Base-by-base conservation (phyloP, 2,329 filamentous ascomycete genomes). In the Aspergillus quadricinctus region DNA sequence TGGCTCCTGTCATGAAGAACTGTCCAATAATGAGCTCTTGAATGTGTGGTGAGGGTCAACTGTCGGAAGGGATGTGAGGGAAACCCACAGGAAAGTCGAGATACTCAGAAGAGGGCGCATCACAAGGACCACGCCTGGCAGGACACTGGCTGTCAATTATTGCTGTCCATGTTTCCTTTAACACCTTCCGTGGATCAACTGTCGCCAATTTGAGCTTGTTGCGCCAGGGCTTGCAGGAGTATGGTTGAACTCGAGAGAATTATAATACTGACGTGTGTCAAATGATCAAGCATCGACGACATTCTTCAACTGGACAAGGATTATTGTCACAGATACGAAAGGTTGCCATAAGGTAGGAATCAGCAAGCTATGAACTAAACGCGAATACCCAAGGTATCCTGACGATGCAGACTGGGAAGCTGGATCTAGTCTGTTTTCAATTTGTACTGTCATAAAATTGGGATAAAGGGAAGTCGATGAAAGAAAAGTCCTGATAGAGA, bases 191-290 rank as follows among this genome's bases (percentile, higher is more conserved):
- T 62, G 63, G 37, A 40, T 51, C 43, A 23, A n/a, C 37, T 29
- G 37, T 52, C 45, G 35, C 51, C 61, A 50, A 61, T 59, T 60
- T 53, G 52, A 14, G 23, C 43, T 21, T 46, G 23, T 25, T 23
- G 19, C 21, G 21, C 43, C 43, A 17, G 11, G 43, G 43, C 11
- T 46, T 23, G 9, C 21, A 14, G 6, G 21, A 23, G 21, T 46
- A 25, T 46, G 43, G 43, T 46, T 23, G 21, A 14, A 27, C 23
- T 41, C 35, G 52, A 50, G 46, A 17, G 23, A 51, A 46, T 43
- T 21, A 64, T 64, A 62, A 65, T 62, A 11, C 52, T 67, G 66
- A 67, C 64, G 64, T 67, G 46, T 46, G 52, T 14, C 21, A 23
- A 48, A 65, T 68, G 64, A 64, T 50, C 46, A 48, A 27, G 23